These are phyloP conservation scores for Ascochyta fabae DNA, from an alignment of 2,329 filamentous ascomycete genomes.

Conservation along the genomic window DNA sequence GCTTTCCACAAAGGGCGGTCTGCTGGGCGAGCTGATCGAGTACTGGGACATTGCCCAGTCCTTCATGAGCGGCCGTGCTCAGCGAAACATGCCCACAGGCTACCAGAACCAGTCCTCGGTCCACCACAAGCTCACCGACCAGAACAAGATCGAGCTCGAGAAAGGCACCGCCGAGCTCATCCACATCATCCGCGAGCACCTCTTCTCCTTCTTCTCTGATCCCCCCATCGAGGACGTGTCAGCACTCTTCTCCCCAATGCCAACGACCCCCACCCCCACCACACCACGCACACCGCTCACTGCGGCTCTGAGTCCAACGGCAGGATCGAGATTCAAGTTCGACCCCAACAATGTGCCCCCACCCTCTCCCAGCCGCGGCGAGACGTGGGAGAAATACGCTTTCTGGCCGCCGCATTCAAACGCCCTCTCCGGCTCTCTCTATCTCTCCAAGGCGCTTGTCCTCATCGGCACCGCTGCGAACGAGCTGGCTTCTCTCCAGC, in stretches of 20 bases:
- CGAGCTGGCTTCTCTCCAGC: constrained; percentile 78
- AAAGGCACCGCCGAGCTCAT: constrained; percentile 84
- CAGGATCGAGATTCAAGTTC: constrained; percentile 78
- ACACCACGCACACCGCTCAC: constrained; percentile 66
- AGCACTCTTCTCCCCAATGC: constrained; percentile 80
- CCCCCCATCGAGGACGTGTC: constrained; percentile 91
- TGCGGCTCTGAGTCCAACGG: constrained; percentile 65
- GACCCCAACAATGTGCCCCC: constrained; percentile 79
- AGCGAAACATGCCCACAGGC: constrained; percentile 78
- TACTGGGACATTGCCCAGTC: constrained; percentile 93
- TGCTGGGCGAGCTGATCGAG: constrained; percentile 87
- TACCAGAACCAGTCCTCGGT: constrained; percentile 80
- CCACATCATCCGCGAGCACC: constrained; percentile 77
- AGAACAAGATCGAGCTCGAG: constrained; percentile 74
- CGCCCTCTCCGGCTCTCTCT: constrained; percentile 88
- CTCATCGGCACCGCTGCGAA: constrained; percentile 86
- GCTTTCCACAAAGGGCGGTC: constrained; percentile 74
- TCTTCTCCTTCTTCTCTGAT: constrained; percentile 83
- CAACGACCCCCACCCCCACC: constrained; percentile 64
- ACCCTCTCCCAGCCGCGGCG: constrained; percentile 74
- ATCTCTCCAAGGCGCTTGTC: constrained; percentile 80
- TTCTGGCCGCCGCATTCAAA: constrained; percentile 97
- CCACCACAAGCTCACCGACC: constrained; percentile 79
- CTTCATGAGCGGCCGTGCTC: constrained; percentile 86
- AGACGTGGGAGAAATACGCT: constrained; percentile 90